These are phyloP conservation scores for Acacia confusa DNA, from an alignment of 306 rosid genomes.

Conservation along the genomic window DNA sequence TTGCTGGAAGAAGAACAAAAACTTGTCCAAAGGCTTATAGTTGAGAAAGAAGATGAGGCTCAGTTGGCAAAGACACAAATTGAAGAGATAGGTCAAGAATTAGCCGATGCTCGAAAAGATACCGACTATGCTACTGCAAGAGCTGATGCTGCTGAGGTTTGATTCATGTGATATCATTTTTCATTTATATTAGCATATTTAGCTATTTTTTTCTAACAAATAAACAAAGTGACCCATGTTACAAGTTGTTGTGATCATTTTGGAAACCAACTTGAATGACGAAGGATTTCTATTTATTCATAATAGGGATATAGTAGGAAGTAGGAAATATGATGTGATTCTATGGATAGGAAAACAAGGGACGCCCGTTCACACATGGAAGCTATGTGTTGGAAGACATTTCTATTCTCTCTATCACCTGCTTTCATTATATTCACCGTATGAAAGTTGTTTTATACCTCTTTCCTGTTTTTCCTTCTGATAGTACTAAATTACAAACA, in stretches of 20 bases:
- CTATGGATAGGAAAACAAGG: no score
- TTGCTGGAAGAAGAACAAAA: constrained; percentile 6
- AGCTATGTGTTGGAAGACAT: no score
- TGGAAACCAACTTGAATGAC: not conserved
- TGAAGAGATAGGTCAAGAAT: not conserved
- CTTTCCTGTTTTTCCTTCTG: no score
- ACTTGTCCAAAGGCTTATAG: constrained; percentile 6
- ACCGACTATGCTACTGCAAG: not conserved
- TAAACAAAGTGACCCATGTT: not conserved
- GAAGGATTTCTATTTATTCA: not conserved
- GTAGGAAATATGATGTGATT: not conserved
- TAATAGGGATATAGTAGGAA: not conserved
- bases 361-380: no score
- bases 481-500: no score
- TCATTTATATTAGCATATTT: not conserved
- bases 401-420: no score
- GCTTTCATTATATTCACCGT: no score
- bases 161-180: not conserved
- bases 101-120: not conserved
- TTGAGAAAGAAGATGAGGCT: not conserved
- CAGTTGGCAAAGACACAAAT: not conserved
- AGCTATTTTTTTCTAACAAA: not conserved
- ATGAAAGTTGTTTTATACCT: no score
- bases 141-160: not conserved
- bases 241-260: not conserved